Evolutionary conservation across 1,139 yeast genomes (phyloP).

Genomic region (Pichia sp.): DNA sequence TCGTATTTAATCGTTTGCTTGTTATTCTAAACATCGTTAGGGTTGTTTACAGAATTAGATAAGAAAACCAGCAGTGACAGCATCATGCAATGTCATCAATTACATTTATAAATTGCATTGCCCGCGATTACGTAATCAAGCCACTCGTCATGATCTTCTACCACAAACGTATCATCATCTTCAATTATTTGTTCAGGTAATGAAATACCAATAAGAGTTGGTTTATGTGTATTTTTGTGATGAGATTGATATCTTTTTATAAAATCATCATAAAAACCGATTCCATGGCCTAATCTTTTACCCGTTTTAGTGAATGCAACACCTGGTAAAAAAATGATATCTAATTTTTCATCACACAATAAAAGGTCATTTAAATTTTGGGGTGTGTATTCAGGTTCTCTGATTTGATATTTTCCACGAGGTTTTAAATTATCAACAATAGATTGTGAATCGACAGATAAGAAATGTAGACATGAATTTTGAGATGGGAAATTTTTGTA

Average conservation of each 20-base stretch:
- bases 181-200: slow-evolving; percentile 60
- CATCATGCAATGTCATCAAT: not conserved
- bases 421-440: slow-evolving; percentile 48
- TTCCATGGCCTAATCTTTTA: slow-evolving; percentile 82
- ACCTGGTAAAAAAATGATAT: slow-evolving; percentile 76
- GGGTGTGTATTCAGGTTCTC: slow-evolving; percentile 51
- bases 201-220: slow-evolving; percentile 61
- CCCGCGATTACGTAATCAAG: slow-evolving; percentile 56
- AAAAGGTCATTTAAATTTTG: slow-evolving; percentile 20
- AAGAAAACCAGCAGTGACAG: not conserved
- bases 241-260: slow-evolving; percentile 44
- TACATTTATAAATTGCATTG: slow-evolving; percentile 18
- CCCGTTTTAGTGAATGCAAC: slow-evolving; percentile 61
- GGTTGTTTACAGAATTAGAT: not conserved
- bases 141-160: slow-evolving; percentile 63
- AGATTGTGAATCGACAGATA: slow-evolving; percentile 37
- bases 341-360: slow-evolving; percentile 41
- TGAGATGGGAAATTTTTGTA: slow-evolving; percentile 30
- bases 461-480: slow-evolving; percentile 51
- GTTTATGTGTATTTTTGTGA: slow-evolving; percentile 25
- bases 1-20: not conserved
- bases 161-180: slow-evolving; percentile 37
- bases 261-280: slow-evolving; percentile 85
- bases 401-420: slow-evolving; percentile 57
- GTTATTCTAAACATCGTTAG: not conserved